Conservation (phyloP, 805 yeast species). For the Yamadazyma akitaensis region DNA sequence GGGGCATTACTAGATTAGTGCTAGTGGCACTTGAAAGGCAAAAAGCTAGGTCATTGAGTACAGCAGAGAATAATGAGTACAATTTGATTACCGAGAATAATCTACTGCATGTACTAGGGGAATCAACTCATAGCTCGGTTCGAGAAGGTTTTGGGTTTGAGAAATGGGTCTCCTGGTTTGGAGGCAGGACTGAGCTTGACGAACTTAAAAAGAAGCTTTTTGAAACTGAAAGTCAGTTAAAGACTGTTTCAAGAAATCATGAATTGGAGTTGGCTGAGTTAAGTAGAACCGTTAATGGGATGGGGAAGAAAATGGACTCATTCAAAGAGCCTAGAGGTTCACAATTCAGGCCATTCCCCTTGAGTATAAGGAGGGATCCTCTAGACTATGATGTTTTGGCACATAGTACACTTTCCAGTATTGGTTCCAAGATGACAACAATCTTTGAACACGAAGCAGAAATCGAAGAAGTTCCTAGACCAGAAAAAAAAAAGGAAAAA, state of each 20-base stretch:
- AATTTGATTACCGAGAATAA: constrained; percentile 13
- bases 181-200: not conserved
- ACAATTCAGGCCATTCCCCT: constrained; percentile 18
- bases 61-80: constrained; percentile 10
- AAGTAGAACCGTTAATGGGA: not conserved
- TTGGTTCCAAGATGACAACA: not conserved
- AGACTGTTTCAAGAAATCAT: not conserved
- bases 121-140: not conserved
- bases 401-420: not conserved
- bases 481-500: too few relatives aligned
- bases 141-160: not conserved
- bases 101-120: constrained; percentile 6
- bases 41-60: constrained; percentile 1
- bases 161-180: not conserved
- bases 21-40: constrained; percentile 12
- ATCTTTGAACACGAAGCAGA: not conserved
- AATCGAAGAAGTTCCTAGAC: too few relatives aligned
- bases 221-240: not conserved
- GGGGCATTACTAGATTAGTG: constrained; percentile 27
- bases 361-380: constrained; percentile 9
- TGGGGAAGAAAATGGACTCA: not conserved
- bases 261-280: not conserved
- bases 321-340: not conserved
- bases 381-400: not conserved
- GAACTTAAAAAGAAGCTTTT: not conserved